These are phyloP conservation scores for Amanita brunnescens DNA, from an alignment of 768 basidiomycete species.

Conservation along the genomic window DNA sequence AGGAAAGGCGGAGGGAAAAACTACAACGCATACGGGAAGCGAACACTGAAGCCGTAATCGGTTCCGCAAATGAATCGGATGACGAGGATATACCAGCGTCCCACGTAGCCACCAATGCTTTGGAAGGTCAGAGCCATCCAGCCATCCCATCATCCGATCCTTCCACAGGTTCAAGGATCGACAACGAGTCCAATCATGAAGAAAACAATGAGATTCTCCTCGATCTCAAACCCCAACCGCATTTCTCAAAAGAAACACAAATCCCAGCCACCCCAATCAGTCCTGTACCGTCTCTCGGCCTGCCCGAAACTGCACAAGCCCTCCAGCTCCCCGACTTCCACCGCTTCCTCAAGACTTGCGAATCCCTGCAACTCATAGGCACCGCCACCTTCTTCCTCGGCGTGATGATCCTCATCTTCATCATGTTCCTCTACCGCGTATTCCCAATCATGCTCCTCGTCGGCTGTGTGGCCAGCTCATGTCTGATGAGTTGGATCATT, in stretches of 20 bases:
- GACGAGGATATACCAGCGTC: neutral
- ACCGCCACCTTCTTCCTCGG: slow-evolving; percentile 3
- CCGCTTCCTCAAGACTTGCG: slow-evolving; percentile 2
- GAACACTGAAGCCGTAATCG: neutral
- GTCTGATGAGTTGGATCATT: neutral
- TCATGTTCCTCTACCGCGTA: neutral
- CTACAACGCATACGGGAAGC: neutral
- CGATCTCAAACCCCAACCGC: neutral
- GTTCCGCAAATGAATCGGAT: neutral
- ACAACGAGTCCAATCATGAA: neutral
- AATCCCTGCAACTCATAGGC: slow-evolving; percentile 1
- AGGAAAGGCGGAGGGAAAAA: neutral
- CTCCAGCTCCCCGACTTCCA: neutral
- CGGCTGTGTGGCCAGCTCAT: neutral
- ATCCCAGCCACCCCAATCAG: neutral
- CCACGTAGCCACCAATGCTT: neutral
- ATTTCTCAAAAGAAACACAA: neutral
- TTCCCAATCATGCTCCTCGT: slow-evolving; percentile 2
- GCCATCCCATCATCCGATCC: neutral
- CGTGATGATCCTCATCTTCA: slow-evolving; percentile 1
- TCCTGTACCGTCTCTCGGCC: neutral
- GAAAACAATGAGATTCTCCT: neutral
- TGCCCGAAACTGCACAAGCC: neutral
- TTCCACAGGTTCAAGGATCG: neutral
- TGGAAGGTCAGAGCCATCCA: neutral